Conservation (phyloP, 805 yeast species). For the Yamadazyma akitaensis region DNA sequence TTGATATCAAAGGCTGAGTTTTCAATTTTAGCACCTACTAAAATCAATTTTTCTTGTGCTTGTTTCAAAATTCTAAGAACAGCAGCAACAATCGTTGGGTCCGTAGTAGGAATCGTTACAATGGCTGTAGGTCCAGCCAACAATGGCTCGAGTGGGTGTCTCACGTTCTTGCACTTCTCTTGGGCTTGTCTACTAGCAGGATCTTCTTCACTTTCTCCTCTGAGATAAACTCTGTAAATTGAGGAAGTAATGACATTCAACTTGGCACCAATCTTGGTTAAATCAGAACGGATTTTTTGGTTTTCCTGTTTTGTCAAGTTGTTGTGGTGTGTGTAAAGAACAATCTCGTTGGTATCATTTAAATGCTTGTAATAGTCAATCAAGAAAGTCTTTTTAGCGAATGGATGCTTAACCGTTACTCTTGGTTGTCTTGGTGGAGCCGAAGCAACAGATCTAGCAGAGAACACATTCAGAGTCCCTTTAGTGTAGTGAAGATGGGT, state of each 20-base stretch:
- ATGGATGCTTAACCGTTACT: constrained; percentile 49
- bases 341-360: constrained; percentile 63
- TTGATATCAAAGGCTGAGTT: constrained; percentile 49
- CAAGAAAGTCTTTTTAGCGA: constrained; percentile 81
- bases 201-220: constrained; percentile 64
- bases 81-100: constrained; percentile 64
- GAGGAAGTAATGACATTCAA: constrained; percentile 66
- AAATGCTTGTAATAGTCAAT: constrained; percentile 75
- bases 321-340: constrained; percentile 82
- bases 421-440: constrained; percentile 29
- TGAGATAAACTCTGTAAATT: constrained; percentile 71
- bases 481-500: not conserved
- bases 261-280: constrained; percentile 64
- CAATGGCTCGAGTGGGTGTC: constrained; percentile 68
- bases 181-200: constrained; percentile 65
- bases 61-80: constrained; percentile 59
- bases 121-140: constrained; percentile 86
- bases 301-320: constrained; percentile 72
- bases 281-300: constrained; percentile 55
- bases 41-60: constrained; percentile 68
- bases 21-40: constrained; percentile 85
- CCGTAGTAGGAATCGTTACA: constrained; percentile 61
- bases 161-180: constrained; percentile 36
- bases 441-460: not conserved
- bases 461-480: not conserved